Evolutionary conservation across 768 basidiomycete genomes (phyloP).

Genomic region (Amanita fuliginea): DNA sequence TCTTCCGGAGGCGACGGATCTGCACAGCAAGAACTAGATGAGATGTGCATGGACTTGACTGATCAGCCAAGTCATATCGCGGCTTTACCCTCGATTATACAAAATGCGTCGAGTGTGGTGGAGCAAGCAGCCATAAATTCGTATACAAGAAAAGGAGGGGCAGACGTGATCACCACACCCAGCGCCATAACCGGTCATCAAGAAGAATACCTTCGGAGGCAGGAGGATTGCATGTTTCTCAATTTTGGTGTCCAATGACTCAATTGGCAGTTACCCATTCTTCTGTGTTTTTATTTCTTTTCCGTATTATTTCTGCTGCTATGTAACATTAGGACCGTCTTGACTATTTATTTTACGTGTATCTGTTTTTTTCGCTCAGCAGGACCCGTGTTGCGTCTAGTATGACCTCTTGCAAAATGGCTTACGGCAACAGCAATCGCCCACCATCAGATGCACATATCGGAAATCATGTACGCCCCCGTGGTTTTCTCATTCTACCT

Average conservation of each 20-base stretch:
- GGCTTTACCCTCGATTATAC: not conserved
- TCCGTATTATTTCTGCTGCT: constrained; percentile 11
- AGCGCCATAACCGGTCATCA: not conserved
- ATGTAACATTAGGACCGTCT: not conserved
- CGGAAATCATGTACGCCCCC: not conserved
- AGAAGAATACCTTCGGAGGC: not conserved
- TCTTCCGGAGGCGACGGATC: constrained; percentile 43
- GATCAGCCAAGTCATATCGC: not conserved
- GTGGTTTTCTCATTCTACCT: not conserved
- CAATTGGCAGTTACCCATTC: constrained; percentile 4
- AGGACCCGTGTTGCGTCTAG: not conserved
- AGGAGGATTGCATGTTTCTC: constrained; percentile 1
- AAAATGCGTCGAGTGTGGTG: not conserved
- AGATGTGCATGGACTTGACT: constrained; percentile 7
- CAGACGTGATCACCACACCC: not conserved
- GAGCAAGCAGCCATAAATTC: no score
- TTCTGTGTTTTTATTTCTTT: constrained; percentile 10
- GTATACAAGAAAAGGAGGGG: not conserved
- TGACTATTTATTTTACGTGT: not conserved
- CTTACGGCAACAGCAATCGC: not conserved
- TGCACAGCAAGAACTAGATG: constrained; percentile 21
- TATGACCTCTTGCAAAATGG: not conserved
- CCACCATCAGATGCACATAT: not conserved
- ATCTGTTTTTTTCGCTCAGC: not conserved
- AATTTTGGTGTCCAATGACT: constrained; percentile 2